Conservation (phyloP, 768 basidiomycete genomes). For the Russula abietina region DNA sequence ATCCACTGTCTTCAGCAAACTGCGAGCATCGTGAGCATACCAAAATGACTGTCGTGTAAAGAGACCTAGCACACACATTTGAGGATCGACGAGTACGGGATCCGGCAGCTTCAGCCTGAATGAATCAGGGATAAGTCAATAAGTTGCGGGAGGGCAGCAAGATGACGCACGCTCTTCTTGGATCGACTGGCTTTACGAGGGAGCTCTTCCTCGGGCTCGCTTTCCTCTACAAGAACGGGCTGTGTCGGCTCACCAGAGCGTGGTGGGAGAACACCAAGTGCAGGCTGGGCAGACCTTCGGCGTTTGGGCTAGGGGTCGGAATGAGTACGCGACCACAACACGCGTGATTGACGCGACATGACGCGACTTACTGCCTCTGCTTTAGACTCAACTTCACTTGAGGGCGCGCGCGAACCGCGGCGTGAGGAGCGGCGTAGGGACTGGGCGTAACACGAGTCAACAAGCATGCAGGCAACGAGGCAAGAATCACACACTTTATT, state of each 20-base stretch:
- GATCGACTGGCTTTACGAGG: conserved; percentile 57
- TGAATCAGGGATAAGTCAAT: conserved; percentile 2
- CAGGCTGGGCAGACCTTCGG: conserved; percentile 71
- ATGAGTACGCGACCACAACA: conserved; percentile 24
- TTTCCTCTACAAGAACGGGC: conserved; percentile 58
- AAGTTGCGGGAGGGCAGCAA: not conserved
- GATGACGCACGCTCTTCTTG: conserved; percentile 48
- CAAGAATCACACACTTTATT: conserved; percentile 37
- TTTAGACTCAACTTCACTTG: conserved; percentile 37
- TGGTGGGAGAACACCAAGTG: conserved; percentile 45
- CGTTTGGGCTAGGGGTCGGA: conserved; percentile 55
- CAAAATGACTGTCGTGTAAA: not conserved
- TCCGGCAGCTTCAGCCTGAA: conserved; percentile 44
- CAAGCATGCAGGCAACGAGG: conserved; percentile 14
- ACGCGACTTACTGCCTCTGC: conserved; percentile 50
- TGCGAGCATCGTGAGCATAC: conserved; percentile 21
- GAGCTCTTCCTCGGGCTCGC: conserved; percentile 65
- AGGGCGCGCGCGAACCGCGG: conserved; percentile 53
- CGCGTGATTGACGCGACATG: conserved; percentile 18
- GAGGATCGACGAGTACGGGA: conserved; percentile 53
- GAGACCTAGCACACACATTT: conserved; percentile 22
- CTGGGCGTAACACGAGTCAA: conserved; percentile 27
- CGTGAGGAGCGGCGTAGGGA: conserved; percentile 52
- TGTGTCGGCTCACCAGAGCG: conserved; percentile 35
- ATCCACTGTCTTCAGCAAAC: conserved; percentile 65